phyloP scores from a whole-genome alignment of 768 basidiomycete genomes.

The Scleroderma bovista region DNA sequence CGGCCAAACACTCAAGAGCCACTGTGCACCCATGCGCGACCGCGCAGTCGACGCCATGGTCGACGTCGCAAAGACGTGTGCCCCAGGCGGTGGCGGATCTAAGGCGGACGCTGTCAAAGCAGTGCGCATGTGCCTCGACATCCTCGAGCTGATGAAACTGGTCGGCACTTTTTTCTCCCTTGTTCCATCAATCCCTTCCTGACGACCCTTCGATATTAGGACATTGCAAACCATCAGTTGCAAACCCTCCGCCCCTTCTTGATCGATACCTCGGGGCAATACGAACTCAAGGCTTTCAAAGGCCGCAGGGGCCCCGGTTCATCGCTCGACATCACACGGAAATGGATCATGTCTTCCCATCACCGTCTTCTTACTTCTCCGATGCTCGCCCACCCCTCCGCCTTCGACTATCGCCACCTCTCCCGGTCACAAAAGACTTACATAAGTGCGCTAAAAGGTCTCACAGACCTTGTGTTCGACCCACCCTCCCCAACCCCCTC shows the following conservation, averaged over 20 bases:
- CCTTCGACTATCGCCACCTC: slow-evolving; percentile 40
- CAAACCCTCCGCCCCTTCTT: slow-evolving; percentile 90
- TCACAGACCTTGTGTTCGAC: slow-evolving; percentile 62
- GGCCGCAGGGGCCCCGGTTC: slow-evolving; percentile 41
- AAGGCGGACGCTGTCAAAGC: slow-evolving; percentile 66
- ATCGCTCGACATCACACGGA: slow-evolving; percentile 50
- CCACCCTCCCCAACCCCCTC: slow-evolving; percentile 38
- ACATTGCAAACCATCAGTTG: slow-evolving; percentile 95
- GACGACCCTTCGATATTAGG: slow-evolving; percentile 42
- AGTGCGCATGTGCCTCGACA: slow-evolving; percentile 79
- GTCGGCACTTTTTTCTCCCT: slow-evolving; percentile 41
- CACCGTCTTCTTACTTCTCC: slow-evolving; percentile 36
- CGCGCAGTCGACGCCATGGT: slow-evolving; percentile 81
- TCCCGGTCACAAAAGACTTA: slow-evolving; percentile 43
- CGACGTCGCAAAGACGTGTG: slow-evolving; percentile 53
- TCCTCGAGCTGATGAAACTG: slow-evolving; percentile 93
- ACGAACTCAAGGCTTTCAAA: slow-evolving; percentile 76
- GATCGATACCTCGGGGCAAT: slow-evolving; percentile 69
- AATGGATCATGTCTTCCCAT: slow-evolving; percentile 60
- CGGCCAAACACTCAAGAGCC: slow-evolving; percentile 77
- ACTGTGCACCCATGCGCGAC: slow-evolving; percentile 94
- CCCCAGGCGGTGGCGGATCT: slow-evolving; percentile 47
- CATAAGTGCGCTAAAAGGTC: slow-evolving; percentile 49
- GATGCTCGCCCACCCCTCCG: slow-evolving; percentile 39
- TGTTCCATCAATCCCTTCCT: slow-evolving; percentile 6